phyloP scores from a whole-genome alignment of 176 grass and related monocot genomes.

The Eremochloa ophiuroides region DNA sequence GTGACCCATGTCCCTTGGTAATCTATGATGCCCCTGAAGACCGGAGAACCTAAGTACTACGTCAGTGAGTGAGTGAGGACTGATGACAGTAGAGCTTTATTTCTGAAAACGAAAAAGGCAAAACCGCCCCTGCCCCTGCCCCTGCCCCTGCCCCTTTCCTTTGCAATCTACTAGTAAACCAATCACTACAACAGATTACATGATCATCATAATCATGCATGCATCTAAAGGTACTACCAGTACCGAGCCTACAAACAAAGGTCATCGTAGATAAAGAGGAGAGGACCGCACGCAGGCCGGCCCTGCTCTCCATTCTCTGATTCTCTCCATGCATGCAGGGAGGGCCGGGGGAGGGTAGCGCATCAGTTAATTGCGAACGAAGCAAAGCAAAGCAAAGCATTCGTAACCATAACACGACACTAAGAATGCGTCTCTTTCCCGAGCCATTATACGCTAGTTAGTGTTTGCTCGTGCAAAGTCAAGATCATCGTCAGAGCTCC shows the following conservation, averaged over 20 bases:
- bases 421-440: not conserved
- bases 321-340: not conserved
- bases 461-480: constrained; percentile 46
- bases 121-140: not conserved
- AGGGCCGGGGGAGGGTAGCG: too few relatives aligned
- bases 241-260: not conserved
- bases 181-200: not conserved
- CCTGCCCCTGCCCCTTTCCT: not conserved
- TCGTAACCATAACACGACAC: not conserved
- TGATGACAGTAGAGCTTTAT: not conserved
- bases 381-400: constrained; percentile 32
- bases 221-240: not conserved
- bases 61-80: not conserved
- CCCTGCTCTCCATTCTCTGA: not conserved
- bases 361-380: constrained; percentile 36
- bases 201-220: not conserved
- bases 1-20: not conserved
- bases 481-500: constrained; percentile 7
- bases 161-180: not conserved
- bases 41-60: not conserved
- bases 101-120: not conserved
- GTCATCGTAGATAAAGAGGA: not conserved
- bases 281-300: not conserved
- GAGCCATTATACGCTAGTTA: not conserved
- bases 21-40: not conserved